Percentiles rank a stretch among this genome's conserved stretches.
Evolutionary conservation across 176 grass and related monocot genomes (phyloP).

Genomic region (Triticum monococcum): DNA sequence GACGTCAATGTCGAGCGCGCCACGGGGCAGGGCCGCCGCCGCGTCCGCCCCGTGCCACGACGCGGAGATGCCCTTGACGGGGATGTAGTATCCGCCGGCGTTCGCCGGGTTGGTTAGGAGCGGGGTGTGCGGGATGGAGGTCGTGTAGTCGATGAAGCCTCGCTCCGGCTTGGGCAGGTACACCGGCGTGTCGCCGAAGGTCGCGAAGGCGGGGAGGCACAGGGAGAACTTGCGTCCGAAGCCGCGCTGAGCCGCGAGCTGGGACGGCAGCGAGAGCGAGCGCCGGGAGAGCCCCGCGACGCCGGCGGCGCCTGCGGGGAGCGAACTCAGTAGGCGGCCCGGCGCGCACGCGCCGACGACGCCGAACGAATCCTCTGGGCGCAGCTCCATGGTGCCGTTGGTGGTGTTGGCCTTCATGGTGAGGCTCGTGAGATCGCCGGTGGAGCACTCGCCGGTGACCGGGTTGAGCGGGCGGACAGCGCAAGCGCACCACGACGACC

Average conservation of each 20-base stretch:
- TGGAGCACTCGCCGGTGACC: conserved; percentile 28
- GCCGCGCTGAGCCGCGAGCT: conserved; percentile 45
- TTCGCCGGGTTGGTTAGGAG: conserved; percentile 29
- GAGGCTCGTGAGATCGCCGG: conserved; percentile 5
- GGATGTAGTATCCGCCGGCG: conserved; percentile 32
- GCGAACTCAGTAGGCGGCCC: neutral
- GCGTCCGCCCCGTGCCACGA: neutral
- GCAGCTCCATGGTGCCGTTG: conserved; percentile 36
- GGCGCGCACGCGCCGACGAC: conserved; percentile 50
- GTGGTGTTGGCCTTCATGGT: conserved; percentile 50
- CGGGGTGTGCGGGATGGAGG: conserved; percentile 26
- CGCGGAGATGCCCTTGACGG: conserved; percentile 30
- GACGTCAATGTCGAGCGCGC: conserved; percentile 28
- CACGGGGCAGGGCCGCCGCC: neutral
- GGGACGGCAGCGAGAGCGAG: conserved; percentile 33
- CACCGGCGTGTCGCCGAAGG: conserved; percentile 56
- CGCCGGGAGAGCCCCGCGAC: conserved; percentile 49
- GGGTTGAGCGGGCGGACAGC: conserved; percentile 45
- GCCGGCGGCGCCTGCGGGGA: conserved; percentile 38
- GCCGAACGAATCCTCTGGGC: neutral
- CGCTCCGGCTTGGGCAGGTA: neutral
- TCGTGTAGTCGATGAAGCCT: too few species aligned
- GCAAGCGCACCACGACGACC: conserved; percentile 18
- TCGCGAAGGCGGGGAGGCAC: conserved; percentile 63
- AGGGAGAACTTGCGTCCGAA: conserved; percentile 49